Evolutionary conservation across 805 yeast genomes (phyloP).

Genomic region (Kodamaea laetipori): DNA sequence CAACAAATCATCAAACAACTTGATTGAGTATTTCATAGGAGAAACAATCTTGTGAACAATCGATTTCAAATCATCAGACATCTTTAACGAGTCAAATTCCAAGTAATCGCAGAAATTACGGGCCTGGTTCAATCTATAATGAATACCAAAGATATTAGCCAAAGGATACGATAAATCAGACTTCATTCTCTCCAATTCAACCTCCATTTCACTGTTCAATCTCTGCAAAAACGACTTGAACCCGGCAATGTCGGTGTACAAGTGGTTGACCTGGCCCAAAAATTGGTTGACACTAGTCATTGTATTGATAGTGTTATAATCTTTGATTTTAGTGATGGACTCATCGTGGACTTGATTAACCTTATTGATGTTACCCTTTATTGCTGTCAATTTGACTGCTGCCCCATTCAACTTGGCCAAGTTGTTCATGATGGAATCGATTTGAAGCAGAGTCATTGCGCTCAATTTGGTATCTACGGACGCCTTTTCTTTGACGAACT

Average conservation of each 20-base stretch:
- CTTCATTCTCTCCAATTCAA: conserved; percentile 36
- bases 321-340: conserved; percentile 58
- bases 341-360: conserved; percentile 57
- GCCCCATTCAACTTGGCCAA: conserved; percentile 52
- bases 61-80: conserved; percentile 64
- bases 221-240: conserved; percentile 53
- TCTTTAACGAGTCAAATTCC: conserved; percentile 48
- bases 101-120: conserved; percentile 81
- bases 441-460: conserved; percentile 66
- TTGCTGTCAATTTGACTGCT: conserved; percentile 35
- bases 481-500: conserved; percentile 67
- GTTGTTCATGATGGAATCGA: conserved; percentile 55
- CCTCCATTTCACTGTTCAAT: conserved; percentile 55
- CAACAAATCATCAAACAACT: conserved; percentile 64
- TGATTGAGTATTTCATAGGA: conserved; percentile 47
- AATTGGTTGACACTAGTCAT: conserved; percentile 71
- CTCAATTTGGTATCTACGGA: conserved; percentile 74
- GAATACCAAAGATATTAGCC: conserved; percentile 63
- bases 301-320: conserved; percentile 68
- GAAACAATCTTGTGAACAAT: conserved; percentile 60
- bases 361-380: conserved; percentile 41
- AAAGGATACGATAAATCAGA: conserved; percentile 43
- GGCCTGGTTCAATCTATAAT: conserved; percentile 66
- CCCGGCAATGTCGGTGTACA: conserved; percentile 61
- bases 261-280: conserved; percentile 65